Conservation (phyloP, 192 early-diverging fungal species). For the Mycoemilia scoparia region DNA sequence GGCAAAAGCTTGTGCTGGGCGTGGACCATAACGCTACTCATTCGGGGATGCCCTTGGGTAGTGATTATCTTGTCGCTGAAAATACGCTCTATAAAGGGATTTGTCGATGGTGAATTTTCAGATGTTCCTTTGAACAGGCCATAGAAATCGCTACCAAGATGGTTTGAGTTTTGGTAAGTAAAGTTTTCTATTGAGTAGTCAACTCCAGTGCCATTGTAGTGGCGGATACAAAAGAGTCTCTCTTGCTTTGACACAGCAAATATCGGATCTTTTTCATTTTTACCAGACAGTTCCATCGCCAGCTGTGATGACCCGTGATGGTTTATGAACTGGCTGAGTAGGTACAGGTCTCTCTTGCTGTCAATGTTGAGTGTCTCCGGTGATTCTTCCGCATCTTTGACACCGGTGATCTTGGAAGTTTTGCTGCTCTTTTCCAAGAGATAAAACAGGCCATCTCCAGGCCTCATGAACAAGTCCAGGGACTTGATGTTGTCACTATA, state of each 20-base stretch:
- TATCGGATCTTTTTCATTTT: conserved; percentile 6
- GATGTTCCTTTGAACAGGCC: conserved; percentile 58
- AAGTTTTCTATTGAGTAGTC: conserved; percentile 40
- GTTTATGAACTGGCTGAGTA: conserved; percentile 18
- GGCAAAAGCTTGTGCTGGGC: conserved; percentile 59
- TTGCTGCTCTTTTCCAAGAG: conserved; percentile 50
- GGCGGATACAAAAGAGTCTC: conserved; percentile 56
- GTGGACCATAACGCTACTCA: conserved; percentile 55
- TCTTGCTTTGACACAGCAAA: conserved; percentile 19
- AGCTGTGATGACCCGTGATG: no score
- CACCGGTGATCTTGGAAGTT: conserved; percentile 24
- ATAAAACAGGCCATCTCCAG: conserved; percentile 53
- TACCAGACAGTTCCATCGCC: conserved; percentile 7
- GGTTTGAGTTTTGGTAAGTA: conserved; percentile 59
- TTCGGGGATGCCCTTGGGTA: conserved; percentile 67
- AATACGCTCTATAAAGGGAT: conserved; percentile 54
- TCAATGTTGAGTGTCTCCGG: no score
- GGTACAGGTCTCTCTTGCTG: conserved; percentile 17
- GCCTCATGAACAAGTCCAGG: conserved; percentile 53
- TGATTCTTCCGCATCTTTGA: conserved; percentile 11
- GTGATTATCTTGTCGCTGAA: conserved; percentile 54
- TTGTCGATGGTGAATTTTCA: conserved; percentile 28
- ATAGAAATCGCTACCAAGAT: conserved; percentile 66
- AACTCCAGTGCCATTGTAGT: conserved; percentile 56
- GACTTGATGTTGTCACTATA: conserved; percentile 53